These are phyloP conservation scores for Yamadazyma pseudoaaseri DNA, from an alignment of 1,139 yeast genomes.

Conservation along the genomic window DNA sequence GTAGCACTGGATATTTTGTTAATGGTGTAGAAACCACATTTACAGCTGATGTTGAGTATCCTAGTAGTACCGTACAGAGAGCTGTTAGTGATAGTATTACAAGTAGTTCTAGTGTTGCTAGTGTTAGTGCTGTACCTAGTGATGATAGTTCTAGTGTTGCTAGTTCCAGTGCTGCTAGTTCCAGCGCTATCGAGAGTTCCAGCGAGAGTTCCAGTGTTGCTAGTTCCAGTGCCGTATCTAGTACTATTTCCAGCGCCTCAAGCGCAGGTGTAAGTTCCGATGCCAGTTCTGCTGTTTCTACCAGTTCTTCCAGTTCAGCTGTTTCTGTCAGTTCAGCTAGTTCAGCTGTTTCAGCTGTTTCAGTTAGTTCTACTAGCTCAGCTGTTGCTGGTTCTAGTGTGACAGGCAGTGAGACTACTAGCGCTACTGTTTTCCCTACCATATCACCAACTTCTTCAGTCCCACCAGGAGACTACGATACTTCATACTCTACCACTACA, in stretches of 20 bases:
- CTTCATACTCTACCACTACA: conserved; percentile 25
- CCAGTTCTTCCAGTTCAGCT: conserved; percentile 7
- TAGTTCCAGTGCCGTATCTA: conserved; percentile 4
- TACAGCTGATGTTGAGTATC: conserved; percentile 3
- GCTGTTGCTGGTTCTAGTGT: conserved; percentile 5
- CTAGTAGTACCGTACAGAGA: neutral
- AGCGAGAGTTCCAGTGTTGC: neutral
- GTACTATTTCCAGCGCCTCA: conserved; percentile 8
- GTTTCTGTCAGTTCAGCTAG: conserved; percentile 9
- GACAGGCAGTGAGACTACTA: no score
- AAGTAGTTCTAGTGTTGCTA: neutral
- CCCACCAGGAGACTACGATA: conserved; percentile 26
- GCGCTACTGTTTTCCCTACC: conserved; percentile 4
- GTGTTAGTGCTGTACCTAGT: neutral
- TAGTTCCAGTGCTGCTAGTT: conserved; percentile 3
- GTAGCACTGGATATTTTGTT: conserved; percentile 19
- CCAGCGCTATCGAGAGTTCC: no score
- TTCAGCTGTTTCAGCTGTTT: conserved; percentile 8
- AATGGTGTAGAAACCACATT: conserved; percentile 12
- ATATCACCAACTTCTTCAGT: conserved; percentile 6
- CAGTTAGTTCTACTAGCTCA: neutral
- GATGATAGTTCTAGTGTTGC: neutral
- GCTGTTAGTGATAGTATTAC: neutral
- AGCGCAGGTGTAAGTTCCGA: conserved; percentile 1
- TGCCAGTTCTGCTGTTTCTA: conserved; percentile 1